Conservation (phyloP, 805 yeast species). For the Metschnikowia vanudenii region DNA sequence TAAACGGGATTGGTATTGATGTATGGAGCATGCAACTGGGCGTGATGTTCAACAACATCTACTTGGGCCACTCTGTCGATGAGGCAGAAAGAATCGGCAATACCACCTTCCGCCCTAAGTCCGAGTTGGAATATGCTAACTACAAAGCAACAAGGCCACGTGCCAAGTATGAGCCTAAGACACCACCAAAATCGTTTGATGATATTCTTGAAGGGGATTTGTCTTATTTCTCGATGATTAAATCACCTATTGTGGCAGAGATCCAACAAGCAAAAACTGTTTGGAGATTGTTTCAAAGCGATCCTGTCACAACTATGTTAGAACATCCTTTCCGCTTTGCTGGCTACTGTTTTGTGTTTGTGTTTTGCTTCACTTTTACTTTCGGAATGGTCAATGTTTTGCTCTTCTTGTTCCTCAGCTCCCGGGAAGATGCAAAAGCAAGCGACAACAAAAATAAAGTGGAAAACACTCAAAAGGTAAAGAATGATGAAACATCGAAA, state of each 20-base stretch:
- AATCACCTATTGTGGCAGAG: conserved; percentile 14
- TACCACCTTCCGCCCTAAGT: conserved; percentile 60
- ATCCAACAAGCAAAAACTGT: conserved; percentile 29
- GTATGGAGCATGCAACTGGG: conserved; percentile 82
- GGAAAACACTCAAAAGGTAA: not conserved
- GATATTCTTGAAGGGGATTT: conserved; percentile 28
- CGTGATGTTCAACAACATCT: conserved; percentile 77
- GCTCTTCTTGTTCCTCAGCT: conserved; percentile 21
- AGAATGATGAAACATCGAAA: not conserved
- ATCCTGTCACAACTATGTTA: conserved; percentile 46
- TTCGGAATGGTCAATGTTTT: conserved; percentile 45
- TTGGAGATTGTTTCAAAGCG: conserved; percentile 38
- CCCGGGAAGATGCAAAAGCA: conserved; percentile 9
- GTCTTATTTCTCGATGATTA: not conserved
- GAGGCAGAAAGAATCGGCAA: conserved; percentile 88
- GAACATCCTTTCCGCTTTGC: conserved; percentile 52
- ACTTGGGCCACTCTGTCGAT: conserved; percentile 75
- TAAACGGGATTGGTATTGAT: conserved; percentile 85
- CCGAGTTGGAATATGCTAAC: conserved; percentile 47
- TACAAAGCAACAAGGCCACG: conserved; percentile 43
- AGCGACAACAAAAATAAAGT: not conserved
- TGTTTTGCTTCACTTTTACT: conserved; percentile 39
- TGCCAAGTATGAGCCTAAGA: conserved; percentile 39
- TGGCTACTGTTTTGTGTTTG: conserved; percentile 43
- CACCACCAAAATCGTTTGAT: conserved; percentile 44